Evolutionary conservation across 2,329 filamentous ascomycete species (phyloP).

Genomic region (Penicillium thymicola): DNA sequence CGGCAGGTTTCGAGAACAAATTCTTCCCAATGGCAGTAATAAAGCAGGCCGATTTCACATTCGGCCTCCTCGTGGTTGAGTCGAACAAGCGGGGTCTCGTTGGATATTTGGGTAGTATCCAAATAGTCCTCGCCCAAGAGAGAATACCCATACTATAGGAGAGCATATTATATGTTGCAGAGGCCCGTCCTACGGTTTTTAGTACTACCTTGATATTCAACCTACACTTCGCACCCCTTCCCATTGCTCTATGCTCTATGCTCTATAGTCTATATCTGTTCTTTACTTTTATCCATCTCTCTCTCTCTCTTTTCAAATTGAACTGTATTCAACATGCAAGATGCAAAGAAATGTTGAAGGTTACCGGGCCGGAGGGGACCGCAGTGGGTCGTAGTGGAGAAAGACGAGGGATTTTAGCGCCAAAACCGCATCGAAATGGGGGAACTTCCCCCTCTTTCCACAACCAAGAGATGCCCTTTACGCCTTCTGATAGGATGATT

Average conservation of each 20-base stretch:
- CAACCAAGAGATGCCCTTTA: conserved; percentile 6
- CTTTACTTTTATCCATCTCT: neutral
- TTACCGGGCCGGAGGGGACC: conserved; percentile 27
- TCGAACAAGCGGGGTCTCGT: conserved; percentile 21
- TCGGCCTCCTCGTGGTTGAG: conserved; percentile 18
- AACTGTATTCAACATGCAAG: neutral
- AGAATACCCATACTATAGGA: conserved; percentile 3
- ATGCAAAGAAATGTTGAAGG: conserved; percentile 22
- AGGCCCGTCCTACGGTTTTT: neutral
- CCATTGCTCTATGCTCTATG: neutral
- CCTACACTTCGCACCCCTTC: neutral
- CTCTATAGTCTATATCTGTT: neutral
- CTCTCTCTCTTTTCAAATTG: neutral
- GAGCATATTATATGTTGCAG: neutral
- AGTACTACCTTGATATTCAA: neutral
- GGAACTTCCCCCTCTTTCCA: conserved; percentile 13
- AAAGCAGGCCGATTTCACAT: conserved; percentile 16
- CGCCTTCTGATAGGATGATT: conserved; percentile 21
- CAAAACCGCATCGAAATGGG: neutral
- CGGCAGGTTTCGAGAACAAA: conserved; percentile 1
- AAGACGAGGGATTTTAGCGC: conserved; percentile 19
- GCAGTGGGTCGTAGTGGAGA: conserved; percentile 23
- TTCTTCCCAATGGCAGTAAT: neutral
- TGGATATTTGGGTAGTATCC: conserved; percentile 9
- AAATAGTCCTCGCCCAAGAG: conserved; percentile 14